Evolutionary conservation across 192 early-diverging fungal genomes (phyloP).

Genomic region (Coemansia sp.): DNA sequence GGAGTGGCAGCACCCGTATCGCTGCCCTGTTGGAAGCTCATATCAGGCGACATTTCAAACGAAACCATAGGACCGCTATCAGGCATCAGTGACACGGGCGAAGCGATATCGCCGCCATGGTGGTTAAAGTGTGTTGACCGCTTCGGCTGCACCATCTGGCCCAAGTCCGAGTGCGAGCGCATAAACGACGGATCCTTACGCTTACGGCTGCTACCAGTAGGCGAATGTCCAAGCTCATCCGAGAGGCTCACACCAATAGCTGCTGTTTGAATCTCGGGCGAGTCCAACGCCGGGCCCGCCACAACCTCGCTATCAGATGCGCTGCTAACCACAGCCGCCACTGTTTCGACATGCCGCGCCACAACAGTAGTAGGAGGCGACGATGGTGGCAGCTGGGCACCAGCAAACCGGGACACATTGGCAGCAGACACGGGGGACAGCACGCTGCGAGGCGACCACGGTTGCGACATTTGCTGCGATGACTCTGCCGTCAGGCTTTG

Average conservation of each 20-base stretch:
- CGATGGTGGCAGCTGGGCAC: conserved; percentile 17
- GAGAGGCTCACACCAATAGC: conserved; percentile 17
- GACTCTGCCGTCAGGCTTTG: conserved; percentile 50
- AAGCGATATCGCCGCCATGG: background rate
- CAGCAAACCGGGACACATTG: conserved; percentile 3
- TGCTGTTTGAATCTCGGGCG: conserved; percentile 1
- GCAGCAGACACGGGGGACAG: conserved; percentile 9
- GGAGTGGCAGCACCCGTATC: background rate
- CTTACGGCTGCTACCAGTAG: conserved; percentile 24
- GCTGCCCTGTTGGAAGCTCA: conserved; percentile 10
- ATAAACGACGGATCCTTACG: conserved; percentile 56
- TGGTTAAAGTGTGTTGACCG: conserved; percentile 27
- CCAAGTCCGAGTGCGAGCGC: conserved; percentile 55
- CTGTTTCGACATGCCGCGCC: conserved; percentile 12
- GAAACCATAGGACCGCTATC: conserved; percentile 21
- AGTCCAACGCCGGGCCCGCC: background rate
- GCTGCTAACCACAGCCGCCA: conserved; percentile 10
- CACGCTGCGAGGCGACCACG: conserved; percentile 10
- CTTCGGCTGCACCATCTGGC: conserved; percentile 35
- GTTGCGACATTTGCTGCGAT: conserved; percentile 34
- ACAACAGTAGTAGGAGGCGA: conserved; percentile 12
- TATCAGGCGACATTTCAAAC: conserved; percentile 45
- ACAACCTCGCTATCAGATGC: conserved; percentile 30
- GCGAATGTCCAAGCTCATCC: background rate
- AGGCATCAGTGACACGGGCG: conserved; percentile 10